Percentiles rank a stretch among this genome's conserved stretches.
phyloP scores from a whole-genome alignment of 495 filamentous ascomycete species.

The Opeltia flavorubescens region DNA sequence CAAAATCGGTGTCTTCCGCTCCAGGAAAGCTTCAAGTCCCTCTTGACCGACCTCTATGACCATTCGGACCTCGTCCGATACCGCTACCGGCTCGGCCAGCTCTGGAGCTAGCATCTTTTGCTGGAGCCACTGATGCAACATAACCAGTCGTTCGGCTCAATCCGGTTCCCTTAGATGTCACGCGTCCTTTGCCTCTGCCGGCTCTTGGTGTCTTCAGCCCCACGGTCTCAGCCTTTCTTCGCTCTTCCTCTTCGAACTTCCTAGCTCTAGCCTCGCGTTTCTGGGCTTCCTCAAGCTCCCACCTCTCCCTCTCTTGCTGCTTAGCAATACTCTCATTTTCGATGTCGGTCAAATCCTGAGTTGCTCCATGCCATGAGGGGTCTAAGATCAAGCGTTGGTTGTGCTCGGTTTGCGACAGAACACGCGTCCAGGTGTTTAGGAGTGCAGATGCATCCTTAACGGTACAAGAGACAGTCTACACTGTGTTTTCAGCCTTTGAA shows the following conservation, averaged over 20 bases:
- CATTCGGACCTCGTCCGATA: conserved; percentile 31
- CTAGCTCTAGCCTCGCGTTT: conserved; percentile 55
- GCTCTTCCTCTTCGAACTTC: conserved; percentile 61
- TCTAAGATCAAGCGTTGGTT: conserved; percentile 86
- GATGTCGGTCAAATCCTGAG: conserved; percentile 64
- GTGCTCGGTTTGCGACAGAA: conserved; percentile 91
- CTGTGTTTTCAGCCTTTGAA: neutral
- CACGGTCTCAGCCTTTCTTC: conserved; percentile 30
- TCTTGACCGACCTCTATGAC: conserved; percentile 25
- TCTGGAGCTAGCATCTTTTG: conserved; percentile 14
- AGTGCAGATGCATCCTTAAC: conserved; percentile 80
- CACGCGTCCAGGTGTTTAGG: conserved; percentile 91
- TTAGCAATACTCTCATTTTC: conserved; percentile 60
- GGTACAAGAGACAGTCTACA: conserved; percentile 69
- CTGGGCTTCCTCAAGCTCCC: conserved; percentile 58
- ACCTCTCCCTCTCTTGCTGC: conserved; percentile 60
- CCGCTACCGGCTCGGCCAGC: conserved; percentile 26
- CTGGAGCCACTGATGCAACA: conserved; percentile 25
- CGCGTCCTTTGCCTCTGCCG: conserved; percentile 31
- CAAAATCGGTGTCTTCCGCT: too few species aligned
- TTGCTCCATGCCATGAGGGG: conserved; percentile 78
- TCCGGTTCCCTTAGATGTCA: conserved; percentile 28
- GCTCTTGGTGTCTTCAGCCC: conserved; percentile 27
- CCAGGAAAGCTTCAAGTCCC: conserved; percentile 17
- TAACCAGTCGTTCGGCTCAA: conserved; percentile 27